Percentiles rank a stretch among this genome's conserved stretches.
Evolutionary conservation across 2,329 filamentous ascomycete genomes (phyloP).

Genomic region (Venturiaceae sp.): DNA sequence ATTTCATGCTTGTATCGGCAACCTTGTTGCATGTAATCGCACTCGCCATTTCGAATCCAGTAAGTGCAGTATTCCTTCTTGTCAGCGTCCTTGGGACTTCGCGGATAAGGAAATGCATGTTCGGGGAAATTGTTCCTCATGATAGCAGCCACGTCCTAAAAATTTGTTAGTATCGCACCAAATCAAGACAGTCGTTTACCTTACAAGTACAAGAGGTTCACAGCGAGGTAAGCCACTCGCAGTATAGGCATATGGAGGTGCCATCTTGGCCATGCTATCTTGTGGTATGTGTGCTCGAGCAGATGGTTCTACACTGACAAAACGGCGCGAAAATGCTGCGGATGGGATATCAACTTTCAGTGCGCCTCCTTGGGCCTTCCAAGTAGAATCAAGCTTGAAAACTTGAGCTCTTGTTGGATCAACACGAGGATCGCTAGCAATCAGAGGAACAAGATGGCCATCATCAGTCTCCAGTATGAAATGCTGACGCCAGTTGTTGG

Average conservation of each 20-base stretch:
- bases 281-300: not conserved
- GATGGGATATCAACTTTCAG: not conserved
- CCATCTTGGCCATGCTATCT: not conserved
- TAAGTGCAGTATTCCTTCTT: conserved; percentile 75
- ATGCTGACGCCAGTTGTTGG: not conserved
- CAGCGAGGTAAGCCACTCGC: not conserved
- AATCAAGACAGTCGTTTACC: not conserved
- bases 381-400: not conserved
- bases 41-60: conserved; percentile 80
- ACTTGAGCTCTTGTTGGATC: not conserved
- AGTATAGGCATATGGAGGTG: not conserved
- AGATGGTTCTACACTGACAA: not conserved
- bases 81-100: not conserved
- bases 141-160: not conserved
- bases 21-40: conserved; percentile 75
- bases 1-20: conserved; percentile 90
- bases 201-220: not conserved
- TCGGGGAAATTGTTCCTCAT: not conserved
- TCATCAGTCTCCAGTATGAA: not conserved
- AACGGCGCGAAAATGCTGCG: not conserved
- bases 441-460: not conserved
- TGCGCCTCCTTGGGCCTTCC: not conserved
- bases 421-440: not conserved
- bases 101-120: not conserved
- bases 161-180: too few relatives aligned